Evolutionary conservation across 2,329 filamentous ascomycete genomes (phyloP).

Genomic region (Aureobasidium sp.): DNA sequence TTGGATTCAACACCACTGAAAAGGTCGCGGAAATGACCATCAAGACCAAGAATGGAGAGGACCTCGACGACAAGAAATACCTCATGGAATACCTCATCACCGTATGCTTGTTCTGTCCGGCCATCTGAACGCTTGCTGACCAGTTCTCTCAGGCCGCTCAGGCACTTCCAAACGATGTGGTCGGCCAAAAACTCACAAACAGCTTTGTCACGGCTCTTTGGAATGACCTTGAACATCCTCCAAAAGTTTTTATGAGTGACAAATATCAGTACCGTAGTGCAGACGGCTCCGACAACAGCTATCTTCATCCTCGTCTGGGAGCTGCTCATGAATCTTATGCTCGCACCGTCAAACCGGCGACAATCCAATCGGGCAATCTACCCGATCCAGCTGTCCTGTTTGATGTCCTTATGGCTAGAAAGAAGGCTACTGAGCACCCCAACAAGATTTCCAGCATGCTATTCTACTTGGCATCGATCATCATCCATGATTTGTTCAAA

Average conservation of each 20-base stretch:
- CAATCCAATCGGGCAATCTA: conserved; percentile 49
- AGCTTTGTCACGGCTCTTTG: conserved; percentile 38
- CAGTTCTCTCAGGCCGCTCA: conserved; percentile 28
- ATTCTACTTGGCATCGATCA: conserved; percentile 66
- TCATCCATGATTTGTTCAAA: conserved; percentile 54
- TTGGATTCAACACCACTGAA: conserved; percentile 30
- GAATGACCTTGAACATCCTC: conserved; percentile 41
- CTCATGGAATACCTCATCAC: conserved; percentile 51
- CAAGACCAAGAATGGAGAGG: conserved; percentile 37
- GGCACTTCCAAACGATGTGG: conserved; percentile 32
- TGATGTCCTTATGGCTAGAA: conserved; percentile 57
- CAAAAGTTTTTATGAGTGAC: conserved; percentile 35
- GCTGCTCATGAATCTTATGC: conserved; percentile 60
- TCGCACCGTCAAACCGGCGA: conserved; percentile 52
- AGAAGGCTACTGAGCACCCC: conserved; percentile 55
- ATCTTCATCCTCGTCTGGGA: conserved; percentile 55
- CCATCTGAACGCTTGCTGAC: not conserved
- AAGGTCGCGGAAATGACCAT: conserved; percentile 24
- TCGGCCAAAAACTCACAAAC: conserved; percentile 33
- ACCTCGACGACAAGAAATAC: conserved; percentile 53
- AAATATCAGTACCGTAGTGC: conserved; percentile 40
- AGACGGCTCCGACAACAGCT: conserved; percentile 47
- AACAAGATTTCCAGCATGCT: conserved; percentile 67
- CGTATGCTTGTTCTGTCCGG: conserved; percentile 18
- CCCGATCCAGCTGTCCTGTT: conserved; percentile 61